Base-by-base conservation (phyloP, 83 land plant genomes). In the Picea abies region DNA sequence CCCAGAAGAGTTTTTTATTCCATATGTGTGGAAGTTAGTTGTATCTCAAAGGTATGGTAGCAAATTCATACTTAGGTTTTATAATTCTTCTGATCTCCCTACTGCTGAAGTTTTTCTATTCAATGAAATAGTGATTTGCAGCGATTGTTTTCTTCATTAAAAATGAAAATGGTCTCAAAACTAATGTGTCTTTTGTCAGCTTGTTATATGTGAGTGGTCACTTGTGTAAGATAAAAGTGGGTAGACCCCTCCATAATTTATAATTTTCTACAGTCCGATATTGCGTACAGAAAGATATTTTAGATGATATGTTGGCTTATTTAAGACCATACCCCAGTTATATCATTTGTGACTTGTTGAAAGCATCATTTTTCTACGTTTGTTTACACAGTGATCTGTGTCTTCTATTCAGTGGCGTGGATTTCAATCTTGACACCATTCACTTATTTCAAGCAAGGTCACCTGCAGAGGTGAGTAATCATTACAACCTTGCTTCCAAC, bases 1-100 rank as follows among this genome's bases (percentile, higher is more conserved):
- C 80, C 97, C 98, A 7, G 97, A 96, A 84, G 97, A 96, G 85
- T 96, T 96, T 82, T 96, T 96, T 83, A 91, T 94, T 76, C 98
- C 98, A 39, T 96, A 96, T 78, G 92, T 94, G 6, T 96, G 98
- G 98, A 90, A 95, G 85, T 86, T 94, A 17, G 91, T 89, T 83
- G 83, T 96, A 56, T 85, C 90, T 26, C 84, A 88, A 81, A 83
- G 98, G 56, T 52, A 52, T 52, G 56, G 56, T 52, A 52, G 56
- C 56, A 52, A 11, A 52, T 52, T 10, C 56, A 52, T 52, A 11
- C 14, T 52, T 52, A 52, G 3, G 56, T 10, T 52, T 52, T 52
- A 52, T 52, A 52, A 10, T 11, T 41, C 56, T 52, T 52, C 14
- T 52, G 14, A 11, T 49, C 10, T 49, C 56, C 56, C 12, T 10